Conservation (phyloP, 2,329 filamentous ascomycete species). For the Cordyceps javanica region DNA sequence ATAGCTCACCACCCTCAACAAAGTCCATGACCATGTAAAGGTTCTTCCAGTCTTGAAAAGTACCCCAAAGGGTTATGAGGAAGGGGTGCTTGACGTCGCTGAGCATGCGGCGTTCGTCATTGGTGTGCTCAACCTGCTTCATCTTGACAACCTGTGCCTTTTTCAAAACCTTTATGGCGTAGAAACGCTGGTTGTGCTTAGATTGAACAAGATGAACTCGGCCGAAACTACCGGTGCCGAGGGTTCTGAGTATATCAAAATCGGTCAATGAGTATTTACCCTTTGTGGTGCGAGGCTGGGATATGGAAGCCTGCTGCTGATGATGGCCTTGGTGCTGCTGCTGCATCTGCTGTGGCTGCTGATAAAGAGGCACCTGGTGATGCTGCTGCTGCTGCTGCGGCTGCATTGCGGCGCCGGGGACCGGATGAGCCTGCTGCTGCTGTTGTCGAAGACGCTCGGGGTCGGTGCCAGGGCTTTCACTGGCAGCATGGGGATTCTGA, state of each 20-base stretch:
- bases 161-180: conserved; percentile 97
- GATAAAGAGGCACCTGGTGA: conserved; percentile 17
- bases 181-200: conserved; percentile 96
- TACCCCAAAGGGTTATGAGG: conserved; percentile 95
- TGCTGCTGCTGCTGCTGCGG: conserved; percentile 20
- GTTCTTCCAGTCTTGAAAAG: conserved; percentile 91
- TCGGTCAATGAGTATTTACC: conserved; percentile 93
- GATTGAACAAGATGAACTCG: conserved; percentile 95
- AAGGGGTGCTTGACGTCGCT: conserved; percentile 97
- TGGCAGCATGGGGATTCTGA: conserved; percentile 22
- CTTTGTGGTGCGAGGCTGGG: conserved; percentile 67
- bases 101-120: conserved; percentile 94
- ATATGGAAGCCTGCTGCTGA: conserved; percentile 27
- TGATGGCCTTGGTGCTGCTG: conserved; percentile 22
- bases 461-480: conserved; percentile 33
- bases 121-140: conserved; percentile 99
- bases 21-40: conserved; percentile 99
- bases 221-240: conserved; percentile 95
- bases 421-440: conserved; percentile 24
- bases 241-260: conserved; percentile 82
- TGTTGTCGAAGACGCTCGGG: conserved; percentile 31
- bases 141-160: conserved; percentile 99
- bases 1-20: conserved; percentile 95
- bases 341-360: conserved; percentile 23
- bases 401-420: conserved; percentile 18